Evolutionary conservation across 164 flowering plant species (phyloP), one percentile per base, ranked within the genome.

Genomic region (Amborella trichopoda): DNA sequence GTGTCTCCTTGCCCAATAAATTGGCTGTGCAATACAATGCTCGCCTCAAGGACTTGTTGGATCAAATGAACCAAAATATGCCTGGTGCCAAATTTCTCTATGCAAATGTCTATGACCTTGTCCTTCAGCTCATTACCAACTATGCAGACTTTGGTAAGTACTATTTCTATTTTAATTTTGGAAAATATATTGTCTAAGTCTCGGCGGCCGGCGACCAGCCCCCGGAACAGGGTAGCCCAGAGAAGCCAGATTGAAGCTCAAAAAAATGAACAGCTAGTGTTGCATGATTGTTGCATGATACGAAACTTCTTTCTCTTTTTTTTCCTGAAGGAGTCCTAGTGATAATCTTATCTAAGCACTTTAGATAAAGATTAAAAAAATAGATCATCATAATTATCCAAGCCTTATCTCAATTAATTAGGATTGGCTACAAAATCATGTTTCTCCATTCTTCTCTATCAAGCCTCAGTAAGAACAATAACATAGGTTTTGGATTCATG

Each of bases 61-160:
- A 69, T 0, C 67, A 84, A 38, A 66, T 84, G 0, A 83, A 69
- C 30, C 71, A 78, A 6, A 80, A 82, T 30, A 76, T 87, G n/a
- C 76, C 73, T 0, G 96, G 88, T 37, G 61, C 96, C 48, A 84
- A 69, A 0, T 80, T 87, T 59, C 82, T 82, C 16, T 64, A 68
- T 21, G 96, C 93, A 0, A 77, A 91, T 54, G 94, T 82, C 28
- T 91, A 84, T 45, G 90, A 67, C 51, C 65, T 87, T 3, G 99
- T 91, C 36, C 19, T 79, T 79, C 95, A 84, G 42, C 54, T 91
- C 59, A 73, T 87, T 50, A 66, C 80, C 14, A 82, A 84, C 52
- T 87, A 87, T 42, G 58, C 52, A 1, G 69, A 77, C 58, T 74
- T 77, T 32, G 99, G 96, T 87, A 49, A 48, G n/a, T 21, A 6